phyloP scores from a whole-genome alignment of 352 stramenopile genomes.

The Phytophthora crassamura region DNA sequence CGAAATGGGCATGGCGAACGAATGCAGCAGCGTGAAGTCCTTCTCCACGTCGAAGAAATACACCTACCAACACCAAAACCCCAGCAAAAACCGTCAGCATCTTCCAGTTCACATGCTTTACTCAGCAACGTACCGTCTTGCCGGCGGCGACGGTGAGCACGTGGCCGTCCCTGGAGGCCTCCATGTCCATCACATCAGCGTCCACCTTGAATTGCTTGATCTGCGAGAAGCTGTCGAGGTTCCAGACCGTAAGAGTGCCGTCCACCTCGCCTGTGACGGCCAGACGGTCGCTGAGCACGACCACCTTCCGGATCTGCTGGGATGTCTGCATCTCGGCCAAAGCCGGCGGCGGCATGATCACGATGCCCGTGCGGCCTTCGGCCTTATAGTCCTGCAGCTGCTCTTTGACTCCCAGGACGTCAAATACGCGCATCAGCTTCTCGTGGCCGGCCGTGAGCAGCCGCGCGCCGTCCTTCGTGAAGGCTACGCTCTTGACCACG shows the following conservation, averaged over 20 bases:
- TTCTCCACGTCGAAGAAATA: constrained; percentile 92
- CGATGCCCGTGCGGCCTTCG: constrained; percentile 68
- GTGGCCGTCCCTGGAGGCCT: constrained; percentile 64
- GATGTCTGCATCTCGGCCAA: constrained; percentile 61
- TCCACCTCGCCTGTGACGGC: constrained; percentile 80
- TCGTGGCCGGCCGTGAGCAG: constrained; percentile 96
- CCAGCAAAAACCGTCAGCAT: neutral
- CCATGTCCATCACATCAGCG: constrained; percentile 86
- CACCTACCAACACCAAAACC: constrained; percentile 58
- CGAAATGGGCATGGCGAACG: constrained; percentile 86
- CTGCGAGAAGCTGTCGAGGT: constrained; percentile 58
- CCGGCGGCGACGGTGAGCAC: constrained; percentile 93
- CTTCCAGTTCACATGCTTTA: neutral
- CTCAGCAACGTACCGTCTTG: constrained; percentile 63
- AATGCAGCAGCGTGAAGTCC: constrained; percentile 70
- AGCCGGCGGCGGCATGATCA: constrained; percentile 53
- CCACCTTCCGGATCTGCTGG: constrained; percentile 84
- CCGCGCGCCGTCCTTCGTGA: constrained; percentile 83
- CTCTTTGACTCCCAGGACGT: constrained; percentile 72
- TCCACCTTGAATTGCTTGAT: constrained; percentile 67
- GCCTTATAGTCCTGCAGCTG: constrained; percentile 62
- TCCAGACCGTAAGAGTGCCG: constrained; percentile 74
- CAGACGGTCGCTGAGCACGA: constrained; percentile 57
- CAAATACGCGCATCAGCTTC: constrained; percentile 94
- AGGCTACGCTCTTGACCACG: constrained; percentile 97